phyloP scores from a whole-genome alignment of 352 stramenopile species.

The Globisporangium okanoganense region DNA sequence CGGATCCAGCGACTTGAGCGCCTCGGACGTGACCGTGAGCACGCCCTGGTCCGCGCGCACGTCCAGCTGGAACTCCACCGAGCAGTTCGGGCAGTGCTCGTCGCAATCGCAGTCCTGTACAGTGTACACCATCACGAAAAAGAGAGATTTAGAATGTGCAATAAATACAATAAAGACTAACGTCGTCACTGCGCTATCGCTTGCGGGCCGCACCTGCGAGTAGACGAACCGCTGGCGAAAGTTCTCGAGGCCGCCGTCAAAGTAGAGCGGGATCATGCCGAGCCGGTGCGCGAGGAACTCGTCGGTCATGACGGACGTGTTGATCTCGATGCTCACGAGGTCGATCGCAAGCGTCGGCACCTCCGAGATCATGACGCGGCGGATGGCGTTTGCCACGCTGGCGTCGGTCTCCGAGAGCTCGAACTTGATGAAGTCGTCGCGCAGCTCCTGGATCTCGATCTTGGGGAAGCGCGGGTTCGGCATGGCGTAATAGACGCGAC shows the following conservation, averaged over 20 bases:
- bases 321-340: conserved; percentile 97
- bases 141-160: too few relatives aligned
- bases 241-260: conserved; percentile 82
- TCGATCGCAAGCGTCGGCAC: conserved; percentile 98
- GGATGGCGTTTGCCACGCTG: conserved; percentile 96
- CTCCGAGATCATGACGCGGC: conserved; percentile 97
- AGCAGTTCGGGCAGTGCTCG: conserved; percentile 96
- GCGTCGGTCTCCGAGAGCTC: conserved; percentile 96
- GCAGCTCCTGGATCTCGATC: conserved; percentile 93
- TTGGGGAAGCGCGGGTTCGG: conserved; percentile 90
- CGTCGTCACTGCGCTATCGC: not conserved
- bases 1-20: conserved; percentile 78
- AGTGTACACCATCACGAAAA: too few relatives aligned
- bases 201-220: conserved; percentile 28
- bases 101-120: conserved; percentile 89
- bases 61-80: conserved; percentile 96
- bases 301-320: conserved; percentile 97
- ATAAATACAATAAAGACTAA: too few relatives aligned
- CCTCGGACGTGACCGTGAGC: conserved; percentile 69
- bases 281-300: conserved; percentile 98
- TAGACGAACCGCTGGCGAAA: conserved; percentile 90
- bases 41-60: conserved; percentile 77
- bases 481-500: conserved; percentile 31
- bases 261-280: conserved; percentile 95
- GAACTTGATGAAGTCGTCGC: conserved; percentile 96